These are phyloP conservation scores for Sambucus nigra DNA, from an alignment of 129 eudicot species.

Conservation along the genomic window DNA sequence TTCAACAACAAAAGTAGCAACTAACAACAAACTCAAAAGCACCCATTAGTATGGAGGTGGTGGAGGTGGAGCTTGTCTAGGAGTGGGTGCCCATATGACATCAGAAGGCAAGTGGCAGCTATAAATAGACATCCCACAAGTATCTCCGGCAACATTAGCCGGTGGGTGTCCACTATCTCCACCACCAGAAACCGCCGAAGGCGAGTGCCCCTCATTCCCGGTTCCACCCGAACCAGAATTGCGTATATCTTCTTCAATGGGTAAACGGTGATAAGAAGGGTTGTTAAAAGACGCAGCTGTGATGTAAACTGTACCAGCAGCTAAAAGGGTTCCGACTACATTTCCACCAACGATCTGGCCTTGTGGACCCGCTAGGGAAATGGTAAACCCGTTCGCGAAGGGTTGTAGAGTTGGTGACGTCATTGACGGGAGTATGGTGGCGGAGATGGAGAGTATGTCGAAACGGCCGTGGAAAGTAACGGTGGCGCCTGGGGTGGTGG, in stretches of 20 bases:
- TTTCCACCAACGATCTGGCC: slow-evolving; percentile 76
- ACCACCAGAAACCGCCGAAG: slow-evolving; percentile 22
- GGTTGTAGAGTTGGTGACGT: too few relatives aligned
- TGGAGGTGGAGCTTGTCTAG: slow-evolving; percentile 45
- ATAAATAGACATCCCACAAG: slow-evolving; percentile 33
- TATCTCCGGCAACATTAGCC: slow-evolving; percentile 17
- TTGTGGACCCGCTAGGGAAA: slow-evolving; percentile 60
- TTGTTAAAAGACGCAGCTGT: slow-evolving; percentile 54
- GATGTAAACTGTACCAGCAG: slow-evolving; percentile 54
- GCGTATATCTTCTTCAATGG: slow-evolving; percentile 22
- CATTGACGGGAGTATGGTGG: slow-evolving; percentile 31
- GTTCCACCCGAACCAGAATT: slow-evolving; percentile 22
- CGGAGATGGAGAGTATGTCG: slow-evolving; percentile 53
- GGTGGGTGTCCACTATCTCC: slow-evolving; percentile 21
- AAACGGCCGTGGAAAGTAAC: slow-evolving; percentile 77
- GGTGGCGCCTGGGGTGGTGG: slow-evolving; percentile 40
- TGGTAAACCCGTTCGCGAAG: slow-evolving; percentile 33
- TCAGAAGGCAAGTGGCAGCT: slow-evolving; percentile 44
- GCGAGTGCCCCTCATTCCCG: slow-evolving; percentile 17
- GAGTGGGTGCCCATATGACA: slow-evolving; percentile 71
- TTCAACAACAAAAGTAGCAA: too few relatives aligned
- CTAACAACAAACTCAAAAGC: too few relatives aligned
- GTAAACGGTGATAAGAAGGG: slow-evolving; percentile 47
- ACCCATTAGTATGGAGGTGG: too few relatives aligned
- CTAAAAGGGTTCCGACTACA: slow-evolving; percentile 43